Evolutionary conservation across 2,329 filamentous ascomycete species (phyloP).

Genomic region (Zopfia rhizophila): DNA sequence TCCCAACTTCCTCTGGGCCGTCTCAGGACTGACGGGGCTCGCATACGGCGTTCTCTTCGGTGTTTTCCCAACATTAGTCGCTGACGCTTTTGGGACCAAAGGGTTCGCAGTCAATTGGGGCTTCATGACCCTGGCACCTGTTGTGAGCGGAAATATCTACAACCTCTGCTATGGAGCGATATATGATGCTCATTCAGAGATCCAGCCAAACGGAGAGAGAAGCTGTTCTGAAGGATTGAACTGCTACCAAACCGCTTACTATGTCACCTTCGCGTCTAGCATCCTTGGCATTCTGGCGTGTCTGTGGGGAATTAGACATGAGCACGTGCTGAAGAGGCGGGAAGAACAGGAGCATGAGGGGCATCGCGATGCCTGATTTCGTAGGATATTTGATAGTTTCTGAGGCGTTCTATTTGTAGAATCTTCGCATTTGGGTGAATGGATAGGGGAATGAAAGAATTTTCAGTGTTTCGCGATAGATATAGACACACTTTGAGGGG

Average conservation of each 20-base stretch:
- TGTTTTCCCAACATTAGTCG: conserved; percentile 86
- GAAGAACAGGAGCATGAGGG: conserved; percentile 43
- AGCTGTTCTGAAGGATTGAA: conserved; percentile 79
- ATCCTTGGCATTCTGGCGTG: conserved; percentile 74
- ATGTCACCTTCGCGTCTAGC: conserved; percentile 78
- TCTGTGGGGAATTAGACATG: conserved; percentile 74
- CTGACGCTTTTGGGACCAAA: conserved; percentile 89
- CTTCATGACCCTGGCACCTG: conserved; percentile 88
- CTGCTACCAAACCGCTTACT: conserved; percentile 86
- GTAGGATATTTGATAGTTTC: too few relatives aligned
- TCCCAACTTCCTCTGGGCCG: conserved; percentile 78
- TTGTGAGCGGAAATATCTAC: conserved; percentile 89
- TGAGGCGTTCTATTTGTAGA: too few relatives aligned
- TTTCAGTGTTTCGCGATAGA: too few relatives aligned
- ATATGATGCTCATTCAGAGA: conserved; percentile 81
- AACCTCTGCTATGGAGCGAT: conserved; percentile 89
- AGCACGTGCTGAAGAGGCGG: conserved; percentile 53
- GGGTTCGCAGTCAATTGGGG: conserved; percentile 97
- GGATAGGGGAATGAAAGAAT: too few relatives aligned
- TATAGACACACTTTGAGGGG: too few relatives aligned
- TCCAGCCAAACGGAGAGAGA: conserved; percentile 74
- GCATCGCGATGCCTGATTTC: conserved; percentile 39
- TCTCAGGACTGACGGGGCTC: conserved; percentile 86
- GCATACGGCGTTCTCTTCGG: conserved; percentile 95
- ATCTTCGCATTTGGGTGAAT: too few relatives aligned